Evolutionary conservation across 2,329 filamentous ascomycete species (phyloP), one percentile per base, ranked within the genome.

Genomic region (Colletotrichum incanum): DNA sequence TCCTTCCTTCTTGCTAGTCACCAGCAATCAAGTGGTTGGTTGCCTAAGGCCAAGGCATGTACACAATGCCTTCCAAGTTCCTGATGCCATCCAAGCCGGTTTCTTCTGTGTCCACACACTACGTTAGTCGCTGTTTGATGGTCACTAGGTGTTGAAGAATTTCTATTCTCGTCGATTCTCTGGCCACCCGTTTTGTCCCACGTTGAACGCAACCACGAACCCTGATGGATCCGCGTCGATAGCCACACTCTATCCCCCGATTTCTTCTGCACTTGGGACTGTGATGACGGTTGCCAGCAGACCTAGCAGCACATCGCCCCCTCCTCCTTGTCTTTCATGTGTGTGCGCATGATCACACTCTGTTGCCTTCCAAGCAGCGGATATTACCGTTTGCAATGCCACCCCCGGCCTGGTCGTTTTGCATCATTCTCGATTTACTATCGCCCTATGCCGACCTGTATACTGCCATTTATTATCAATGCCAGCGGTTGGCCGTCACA

Each of bases 331-430:
- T 49, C 23, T 71, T 49, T 50, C 59, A 60, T 64, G 70, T 45
- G 45, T 47, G 55, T 69, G 47, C 69, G 69, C 70, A 72, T 65
- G 70, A 72, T 72, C 65, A 49, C 47, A 56, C 54, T 64, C 63
- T 49, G 56, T 64, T 54, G 18, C 60, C 47, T 65, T 54, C 64
- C 60, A 49, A 34, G 26, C 65, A 60, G 65, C 59, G 65, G 65
- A 50, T 60, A 62, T 54, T 34, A 47, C 52, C 47, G 59, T 54
- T 64, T 55, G 65, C 54, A 60, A 65, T 72, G 65, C 59, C 43
- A 31, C 63, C 65, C 60, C 47, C 47, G 52, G 43, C 20, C 28
- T 59, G 59, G 37, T 58, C 52, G 59, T 64, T 63, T 47, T 69
- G 52, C 55, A 45, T 60, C 43, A 39, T 64, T 61, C 45, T 61